phyloP scores from a whole-genome alignment of 1,139 yeast species.

The Sugiyamaella paludigena region DNA sequence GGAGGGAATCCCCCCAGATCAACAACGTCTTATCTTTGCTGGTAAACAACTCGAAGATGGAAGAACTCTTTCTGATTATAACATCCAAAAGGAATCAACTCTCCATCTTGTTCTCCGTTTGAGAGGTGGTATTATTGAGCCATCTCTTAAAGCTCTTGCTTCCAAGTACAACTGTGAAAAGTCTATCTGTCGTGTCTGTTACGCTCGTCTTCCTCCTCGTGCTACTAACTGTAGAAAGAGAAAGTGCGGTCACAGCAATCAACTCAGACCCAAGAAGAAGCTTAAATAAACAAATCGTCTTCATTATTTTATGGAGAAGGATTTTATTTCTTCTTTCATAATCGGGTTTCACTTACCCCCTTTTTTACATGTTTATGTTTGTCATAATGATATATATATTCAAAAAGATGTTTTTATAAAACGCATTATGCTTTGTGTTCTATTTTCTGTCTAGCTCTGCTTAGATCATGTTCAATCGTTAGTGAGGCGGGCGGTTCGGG shows the following conservation, averaged over 20 bases:
- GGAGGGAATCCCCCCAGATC: conserved; percentile 95
- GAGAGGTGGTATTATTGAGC: conserved; percentile 98
- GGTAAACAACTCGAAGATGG: conserved; percentile 95
- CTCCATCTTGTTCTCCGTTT: conserved; percentile 82
- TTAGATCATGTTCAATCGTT: too few relatives aligned
- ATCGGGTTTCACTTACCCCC: not conserved
- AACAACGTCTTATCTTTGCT: conserved; percentile 88
- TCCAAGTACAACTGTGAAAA: conserved; percentile 99
- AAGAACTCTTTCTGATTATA: conserved; percentile 89
- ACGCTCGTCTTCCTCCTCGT: conserved; percentile 99
- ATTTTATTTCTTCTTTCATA: conserved; percentile 2
- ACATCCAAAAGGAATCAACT: conserved; percentile 92
- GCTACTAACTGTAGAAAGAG: conserved; percentile 99
- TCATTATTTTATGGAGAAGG: conserved; percentile 4
- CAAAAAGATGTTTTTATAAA: conserved; percentile 4
- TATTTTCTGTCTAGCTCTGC: not conserved
- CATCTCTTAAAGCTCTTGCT: conserved; percentile 98
- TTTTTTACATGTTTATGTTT: conserved; percentile 9
- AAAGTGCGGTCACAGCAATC: conserved; percentile 99
- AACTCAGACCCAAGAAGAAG: conserved; percentile 99
- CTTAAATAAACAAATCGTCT: conserved; percentile 68
- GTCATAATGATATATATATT: conserved; percentile 12
- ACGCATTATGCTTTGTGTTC: too few relatives aligned
- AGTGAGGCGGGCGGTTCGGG: too few relatives aligned
- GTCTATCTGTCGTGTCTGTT: conserved; percentile 98